Evolutionary conservation across 495 filamentous ascomycete species (phyloP), one percentile per base, ranked within the genome.

Genomic region (Umbilicaria muhlenbergii): DNA sequence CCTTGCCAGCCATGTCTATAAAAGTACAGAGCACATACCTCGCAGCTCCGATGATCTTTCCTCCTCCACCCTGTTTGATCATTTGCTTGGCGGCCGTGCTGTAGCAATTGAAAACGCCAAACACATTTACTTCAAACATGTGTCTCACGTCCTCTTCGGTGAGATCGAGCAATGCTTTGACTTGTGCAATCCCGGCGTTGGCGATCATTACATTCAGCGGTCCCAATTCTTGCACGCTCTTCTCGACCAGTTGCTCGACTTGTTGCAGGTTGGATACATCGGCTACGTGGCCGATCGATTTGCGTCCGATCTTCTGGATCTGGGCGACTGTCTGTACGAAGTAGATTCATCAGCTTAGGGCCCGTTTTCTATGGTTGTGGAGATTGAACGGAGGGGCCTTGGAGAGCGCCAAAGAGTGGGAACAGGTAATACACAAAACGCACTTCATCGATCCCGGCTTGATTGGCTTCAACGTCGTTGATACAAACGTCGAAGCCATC

Each of bases 401-500:
- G n/a, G n/a, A n/a, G n/a, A n/a, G n/a, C n/a, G n/a, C n/a, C n/a
- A n/a, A n/a, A n/a, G n/a, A n/a, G n/a, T n/a, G n/a, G n/a, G n/a
- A n/a, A n/a, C n/a, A n/a, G n/a, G n/a, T n/a, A n/a, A n/a, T n/a
- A n/a, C 24, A 6, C 24, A 28, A 1, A 28, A 28, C 24, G 24
- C 11, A 69, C 63, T 7, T 65, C 63, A 34, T 73, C 61, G 43
- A 70, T 69, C 0, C 55, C 62, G 1, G 59, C 37, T 21, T 60
- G 51, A 41, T 71, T 66, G 16, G 61, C 54, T n/a, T 56, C 42
- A 11, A 80, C 56, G 34, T 81, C 75, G 51, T 77, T 79, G 39
- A 78, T 59, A 41, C 72, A 76, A 36, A 81, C 57, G 46, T 71
- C 57, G 54, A 77, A 81, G 41, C 75, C 74, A 37, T 79, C 74